Evolutionary conservation across 495 filamentous ascomycete species (phyloP), one percentile per base, ranked within the genome.

Genomic region (Neurospora tetraspora): DNA sequence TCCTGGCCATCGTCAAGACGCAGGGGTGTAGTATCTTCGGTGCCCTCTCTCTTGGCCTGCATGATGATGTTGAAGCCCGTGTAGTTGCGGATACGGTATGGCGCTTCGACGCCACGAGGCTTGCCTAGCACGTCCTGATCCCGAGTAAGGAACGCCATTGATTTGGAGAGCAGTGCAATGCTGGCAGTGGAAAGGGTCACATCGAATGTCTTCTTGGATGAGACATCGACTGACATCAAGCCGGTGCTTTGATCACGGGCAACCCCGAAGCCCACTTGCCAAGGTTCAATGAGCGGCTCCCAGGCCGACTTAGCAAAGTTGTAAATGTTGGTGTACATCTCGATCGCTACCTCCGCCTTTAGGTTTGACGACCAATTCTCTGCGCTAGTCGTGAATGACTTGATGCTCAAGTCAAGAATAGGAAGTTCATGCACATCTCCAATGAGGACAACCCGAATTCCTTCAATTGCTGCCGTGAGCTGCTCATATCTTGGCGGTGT

Each of bases 301-400:
- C 96, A 99, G 10, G 94, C 92, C 1, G 96, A 98, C 80, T 99
- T 98, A 27, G 96, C 94, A 81, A 99, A 99, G 80, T 98, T 99
- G 85, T 96, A 98, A 70, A 98, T 90, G 79, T 98, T 99, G 76
- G 96, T 86, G 80, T 96, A 97, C 72, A 93, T 94, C 75, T 98
- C 93, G 71, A 98, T 90, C 40, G 85, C 93, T 1, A 93, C 93
- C 78, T 98, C 94, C 3, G 93, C 94, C 76, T 89, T 93, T 82
- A 98, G 85, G 12, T 90, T 91, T 20, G 90, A 91, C 5, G 94
- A 93, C 96, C 96, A 99, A 81, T 99, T 93, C 73, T 90, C 88
- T 16, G 96, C 91, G 71, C 90, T 89, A 12, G 93, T 88, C 37
- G 87, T 91, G 80, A 98, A 98, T 40, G 90, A 89, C 82, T 96